phyloP scores from a whole-genome alignment of 768 basidiomycete species.

The Agaricus subrufescens region DNA sequence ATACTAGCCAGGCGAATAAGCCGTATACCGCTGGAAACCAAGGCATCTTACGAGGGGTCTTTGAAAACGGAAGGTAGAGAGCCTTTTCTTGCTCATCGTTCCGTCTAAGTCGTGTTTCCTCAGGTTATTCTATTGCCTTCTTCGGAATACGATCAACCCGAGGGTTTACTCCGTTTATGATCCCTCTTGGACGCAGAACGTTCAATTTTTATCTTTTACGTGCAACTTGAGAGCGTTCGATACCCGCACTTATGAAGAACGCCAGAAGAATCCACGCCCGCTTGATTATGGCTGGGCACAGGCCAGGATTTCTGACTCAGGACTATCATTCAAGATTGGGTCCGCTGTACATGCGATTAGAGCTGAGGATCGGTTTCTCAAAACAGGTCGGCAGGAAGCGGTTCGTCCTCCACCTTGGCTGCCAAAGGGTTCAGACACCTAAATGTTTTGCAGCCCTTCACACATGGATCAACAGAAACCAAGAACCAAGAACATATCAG shows the following conservation, averaged over 20 bases:
- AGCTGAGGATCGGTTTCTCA: constrained; percentile 15
- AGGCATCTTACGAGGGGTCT: constrained; percentile 30
- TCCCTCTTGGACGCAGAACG: constrained; percentile 15
- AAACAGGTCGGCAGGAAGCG: constrained; percentile 12
- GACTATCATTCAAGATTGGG: constrained; percentile 8
- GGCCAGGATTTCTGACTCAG: constrained; percentile 15
- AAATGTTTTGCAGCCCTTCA: constrained; percentile 19
- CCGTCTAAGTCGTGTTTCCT: neutral
- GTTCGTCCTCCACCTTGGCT: constrained; percentile 1
- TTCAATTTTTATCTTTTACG: constrained; percentile 22
- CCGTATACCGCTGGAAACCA: constrained; percentile 22
- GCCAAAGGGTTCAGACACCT: neutral
- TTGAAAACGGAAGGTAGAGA: constrained; percentile 44
- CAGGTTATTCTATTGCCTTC: constrained; percentile 19
- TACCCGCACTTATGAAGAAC: constrained; percentile 16
- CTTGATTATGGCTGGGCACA: constrained; percentile 35
- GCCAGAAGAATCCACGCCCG: constrained; percentile 17
- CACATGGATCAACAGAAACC: constrained; percentile 21
- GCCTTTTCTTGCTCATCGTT: neutral
- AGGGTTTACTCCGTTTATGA: constrained; percentile 17
- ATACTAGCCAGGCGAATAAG: constrained; percentile 40
- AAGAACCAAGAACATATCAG: constrained; percentile 15
- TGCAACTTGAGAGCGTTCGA: constrained; percentile 23
- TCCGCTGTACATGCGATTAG: constrained; percentile 21
- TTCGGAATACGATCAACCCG: constrained; percentile 16